phyloP scores from a whole-genome alignment of 257 asterid genomes.

The Marsdenia floribunda region DNA sequence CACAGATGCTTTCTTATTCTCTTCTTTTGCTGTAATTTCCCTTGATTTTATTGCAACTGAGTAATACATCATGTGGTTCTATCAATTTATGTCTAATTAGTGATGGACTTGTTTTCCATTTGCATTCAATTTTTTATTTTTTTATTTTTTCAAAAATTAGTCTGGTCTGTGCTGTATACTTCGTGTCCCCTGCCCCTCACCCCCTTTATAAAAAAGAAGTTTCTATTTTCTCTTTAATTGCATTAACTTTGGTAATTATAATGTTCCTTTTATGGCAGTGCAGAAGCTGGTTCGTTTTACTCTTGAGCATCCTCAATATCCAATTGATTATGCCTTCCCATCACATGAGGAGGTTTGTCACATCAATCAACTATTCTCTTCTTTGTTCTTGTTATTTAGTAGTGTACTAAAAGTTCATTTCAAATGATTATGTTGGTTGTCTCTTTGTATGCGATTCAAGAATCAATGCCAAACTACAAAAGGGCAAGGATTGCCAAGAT shows the following conservation, averaged over 20 bases:
- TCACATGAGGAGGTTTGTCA: slow-evolving; percentile 68
- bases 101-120: not conserved
- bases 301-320: slow-evolving; percentile 67
- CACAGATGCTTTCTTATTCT: too few relatives aligned
- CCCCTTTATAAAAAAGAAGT: too few relatives aligned
- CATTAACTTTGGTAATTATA: slow-evolving; percentile 9
- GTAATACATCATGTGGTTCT: not conserved
- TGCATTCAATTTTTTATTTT: too few relatives aligned
- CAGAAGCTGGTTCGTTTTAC: slow-evolving; percentile 82
- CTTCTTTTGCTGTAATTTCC: not conserved
- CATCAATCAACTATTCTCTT: not conserved
- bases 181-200: too few relatives aligned
- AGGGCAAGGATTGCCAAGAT: not conserved
- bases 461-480: not conserved
- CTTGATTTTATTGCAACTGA: not conserved
- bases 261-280: slow-evolving; percentile 35
- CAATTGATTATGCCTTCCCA: slow-evolving; percentile 71
- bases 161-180: not conserved
- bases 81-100: not conserved
- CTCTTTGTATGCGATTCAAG: not conserved
- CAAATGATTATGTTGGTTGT: not conserved
- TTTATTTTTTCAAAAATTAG: too few relatives aligned
- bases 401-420: not conserved
- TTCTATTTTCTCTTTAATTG: not conserved
- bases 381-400: slow-evolving; percentile 1